Base-by-base conservation (phyloP, 2,329 filamentous ascomycete genomes). In the Xylariomycetidae sp. region DNA sequence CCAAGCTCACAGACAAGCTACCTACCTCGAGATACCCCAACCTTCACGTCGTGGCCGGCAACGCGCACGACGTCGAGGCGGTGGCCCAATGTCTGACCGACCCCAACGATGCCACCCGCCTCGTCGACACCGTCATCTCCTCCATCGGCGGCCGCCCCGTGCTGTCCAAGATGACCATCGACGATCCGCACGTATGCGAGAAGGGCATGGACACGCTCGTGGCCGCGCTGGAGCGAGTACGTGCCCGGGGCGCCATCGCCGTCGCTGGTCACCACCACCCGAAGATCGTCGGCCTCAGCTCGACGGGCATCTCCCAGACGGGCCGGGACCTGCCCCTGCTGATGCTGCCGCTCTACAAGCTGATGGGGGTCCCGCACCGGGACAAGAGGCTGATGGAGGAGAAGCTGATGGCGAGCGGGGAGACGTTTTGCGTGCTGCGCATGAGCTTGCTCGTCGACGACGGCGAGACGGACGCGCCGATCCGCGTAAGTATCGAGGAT, bases 301-400 rank as follows among this genome's bases (percentile, higher is more conserved):
- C 63, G 13, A 72, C 66, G 0, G 70, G 70, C 13, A 53, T 72
- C 25, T 58, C 50, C 9, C 40, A 50, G 6, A 40, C 49, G 20
- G 61, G 53, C 4, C 51, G 65, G 1, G 70, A 74, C 38, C 50
- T 68, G 19, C 70, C 72, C 1, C 26, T 69, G 4, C 37, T 57
- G 0, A 53, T 70, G 42, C 27, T 57, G 2, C 69, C 69, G 0
- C 36, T 75, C 6, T 74, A 74, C 42, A 49, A 60, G 4, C 37
- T 56, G 25, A 50, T 74, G 4, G 49, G 49, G 27, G 55, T 56
- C 12, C 65, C 70, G 3, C 69, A 71, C 41, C 49, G 40, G 11
- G 72, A 76, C 42, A 76, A 76, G 53, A 48, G 47, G 25, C 54
- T 51, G 23, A 71, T 72, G 67, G 72, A 75, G 49, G 40, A 51